Base-by-base conservation (phyloP, 768 basidiomycete genomes). In the Leccinum broughii region DNA sequence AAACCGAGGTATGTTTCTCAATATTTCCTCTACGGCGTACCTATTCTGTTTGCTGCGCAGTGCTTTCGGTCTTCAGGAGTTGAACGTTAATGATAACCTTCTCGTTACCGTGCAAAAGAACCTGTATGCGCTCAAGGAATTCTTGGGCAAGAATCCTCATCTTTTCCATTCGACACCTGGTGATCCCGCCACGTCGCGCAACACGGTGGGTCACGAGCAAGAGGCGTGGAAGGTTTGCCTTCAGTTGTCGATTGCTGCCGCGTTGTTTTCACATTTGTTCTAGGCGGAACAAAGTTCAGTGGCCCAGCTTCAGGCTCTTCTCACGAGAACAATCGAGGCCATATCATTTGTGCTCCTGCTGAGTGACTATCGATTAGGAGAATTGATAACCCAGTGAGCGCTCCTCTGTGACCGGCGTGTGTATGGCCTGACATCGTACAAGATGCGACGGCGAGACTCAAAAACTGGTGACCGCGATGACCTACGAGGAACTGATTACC, bases 311-410 rank as follows among this genome's bases (percentile, higher is more conserved):
- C 81, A 87, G 51, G 76, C 81, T 20, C 82, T 99, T 50, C 77
- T 98, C 51, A 84, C 83, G 10, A 86, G 95, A 68, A 88, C 93
- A 5, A 92, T 98, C 53, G 97, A 99, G 74, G 97, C 93, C 0
- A 85, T 98, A 58, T 93, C 94, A 0, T 99, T 98, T 73, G 80
- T 98, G 55, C 81, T 98, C 28, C 85, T 98, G 20, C 79, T 98
- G 54, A 93, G 86, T 66, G 97, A 99, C 69, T 96, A 98, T 77
- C 85, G 86, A 58, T 80, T 98, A 24, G 85, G 89, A 17, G 93
- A 96, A 62, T 81, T 97, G 30, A 85, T 97, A 58, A 78, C 86
- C 37, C 85, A 88, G 92, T 96, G 69, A 66, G 88, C 77, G 56
- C 35, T 7, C 35, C 22, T 44, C 13, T 44, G 48, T 48, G 63